Evolutionary conservation across 140 eudicot species (phyloP), one percentile per base, ranked within the genome.

Genomic region (Flaveria floridana): DNA sequence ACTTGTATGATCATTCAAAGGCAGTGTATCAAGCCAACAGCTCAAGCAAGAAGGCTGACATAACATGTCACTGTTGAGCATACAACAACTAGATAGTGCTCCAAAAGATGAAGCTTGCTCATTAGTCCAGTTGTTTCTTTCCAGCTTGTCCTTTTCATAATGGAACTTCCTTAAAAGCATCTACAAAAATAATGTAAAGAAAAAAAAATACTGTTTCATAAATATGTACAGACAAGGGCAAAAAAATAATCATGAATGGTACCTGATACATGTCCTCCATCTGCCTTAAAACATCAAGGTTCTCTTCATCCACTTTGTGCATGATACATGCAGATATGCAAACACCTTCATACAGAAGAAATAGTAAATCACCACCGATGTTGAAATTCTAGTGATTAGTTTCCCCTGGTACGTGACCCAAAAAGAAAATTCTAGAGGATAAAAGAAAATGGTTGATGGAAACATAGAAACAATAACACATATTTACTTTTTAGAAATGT

Each of bases 201-300:
- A 4, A 18, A 19, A 55, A 47, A 11, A 2, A 26, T 10, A 48
- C 3, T 13, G 16, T 73, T n/a, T 55, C 26, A 34, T 26, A 78
- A 14, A 2, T 26, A 23, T 26, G 12, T 47, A 26, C 14, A 61
- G 41, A 26, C 2, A 68, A 30, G 23, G 23, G 42, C n/a, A 64
- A 65, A 8, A 64, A 13, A 65, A 58, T 0, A 58, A 20, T 18
- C 55, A 71, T 18, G 42, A 42, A 41, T 65, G 19, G 78, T 78
- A 87, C 97, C 95, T 87, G 92, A 83, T 84, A 70, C 90, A 95
- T 82, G 66, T 87, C 95, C 75, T 91, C 89, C 82, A 90, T 78
- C 87, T 84, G 77, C 76, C 86, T 82, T 58, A 78, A 55, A 79
- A 77, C 82, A 39, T 80, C 65, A 37, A 66, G 69, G 19, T 64